These are phyloP conservation scores for Marasmius oreades DNA, from an alignment of 1,284 basidiomycete species.

Conservation along the genomic window DNA sequence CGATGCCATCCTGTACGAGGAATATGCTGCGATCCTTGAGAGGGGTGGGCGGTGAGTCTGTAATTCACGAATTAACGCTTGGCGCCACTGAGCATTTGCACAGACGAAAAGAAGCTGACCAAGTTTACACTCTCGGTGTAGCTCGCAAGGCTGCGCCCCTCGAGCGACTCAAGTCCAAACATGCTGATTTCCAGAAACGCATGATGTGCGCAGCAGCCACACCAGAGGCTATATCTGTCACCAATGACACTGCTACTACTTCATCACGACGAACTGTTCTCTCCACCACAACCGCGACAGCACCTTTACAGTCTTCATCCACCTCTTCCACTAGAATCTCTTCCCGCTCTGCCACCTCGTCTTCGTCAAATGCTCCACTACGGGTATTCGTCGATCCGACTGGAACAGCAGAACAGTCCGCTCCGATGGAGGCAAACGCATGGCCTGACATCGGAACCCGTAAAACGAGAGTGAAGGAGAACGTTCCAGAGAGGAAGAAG, in stretches of 20 bases:
- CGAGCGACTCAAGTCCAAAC: slow-evolving; percentile 71
- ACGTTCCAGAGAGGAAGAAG: slow-evolving; percentile 63
- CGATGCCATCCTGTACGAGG: slow-evolving; percentile 77
- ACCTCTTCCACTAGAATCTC: slow-evolving; percentile 18
- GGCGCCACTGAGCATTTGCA: background rate
- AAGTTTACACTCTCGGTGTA: slow-evolving; percentile 84
- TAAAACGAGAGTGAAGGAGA: slow-evolving; percentile 72
- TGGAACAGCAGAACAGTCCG: slow-evolving; percentile 42
- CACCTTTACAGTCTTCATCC: slow-evolving; percentile 29
- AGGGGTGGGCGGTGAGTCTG: slow-evolving; percentile 47
- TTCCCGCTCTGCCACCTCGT: slow-evolving; percentile 20
- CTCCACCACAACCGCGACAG: slow-evolving; percentile 27
- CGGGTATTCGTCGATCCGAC: slow-evolving; percentile 70
- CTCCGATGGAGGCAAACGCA: slow-evolving; percentile 37
- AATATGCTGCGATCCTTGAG: slow-evolving; percentile 73
- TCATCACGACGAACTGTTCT: slow-evolving; percentile 31
- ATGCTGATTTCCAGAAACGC: slow-evolving; percentile 81
- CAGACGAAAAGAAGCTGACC: slow-evolving; percentile 85
- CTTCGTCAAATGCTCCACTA: slow-evolving; percentile 51
- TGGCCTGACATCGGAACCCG: slow-evolving; percentile 74
- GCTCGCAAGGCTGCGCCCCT: slow-evolving; percentile 72
- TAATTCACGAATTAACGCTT: background rate
- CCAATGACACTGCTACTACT: slow-evolving; percentile 18
- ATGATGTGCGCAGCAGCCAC: slow-evolving; percentile 54
- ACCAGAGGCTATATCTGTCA: slow-evolving; percentile 27